phyloP scores from a whole-genome alignment of 2,329 filamentous ascomycete species.

The Colletotrichum scovillei region DNA sequence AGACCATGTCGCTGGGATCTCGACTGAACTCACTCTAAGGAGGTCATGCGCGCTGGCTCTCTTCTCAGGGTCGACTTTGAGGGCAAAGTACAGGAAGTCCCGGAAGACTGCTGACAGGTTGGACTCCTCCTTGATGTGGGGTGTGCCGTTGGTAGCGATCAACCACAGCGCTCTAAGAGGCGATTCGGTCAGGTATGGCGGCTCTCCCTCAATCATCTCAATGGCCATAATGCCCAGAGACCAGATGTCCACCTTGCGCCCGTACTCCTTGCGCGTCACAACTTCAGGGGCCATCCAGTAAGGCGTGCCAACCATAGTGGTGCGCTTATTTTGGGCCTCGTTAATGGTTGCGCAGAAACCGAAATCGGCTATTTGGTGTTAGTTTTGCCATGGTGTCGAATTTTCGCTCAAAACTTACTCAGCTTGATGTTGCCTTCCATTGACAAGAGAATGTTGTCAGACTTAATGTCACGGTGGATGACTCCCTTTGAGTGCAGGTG shows the following conservation, averaged over 20 bases:
- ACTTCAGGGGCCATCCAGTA: slow-evolving; percentile 99
- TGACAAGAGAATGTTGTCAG: slow-evolving; percentile 95
- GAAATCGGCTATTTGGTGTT: slow-evolving; percentile 81
- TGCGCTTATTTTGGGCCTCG: slow-evolving; percentile 95
- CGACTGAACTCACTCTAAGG: slow-evolving; percentile 76
- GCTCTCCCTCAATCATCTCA: slow-evolving; percentile 99
- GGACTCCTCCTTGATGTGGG: slow-evolving; percentile 92
- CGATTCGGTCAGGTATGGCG: slow-evolving; percentile 95
- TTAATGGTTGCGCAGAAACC: slow-evolving; percentile 99
- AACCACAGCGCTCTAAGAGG: slow-evolving; percentile 92
- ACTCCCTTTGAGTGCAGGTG: slow-evolving; percentile 98
- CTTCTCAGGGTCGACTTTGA: slow-evolving; percentile 98
- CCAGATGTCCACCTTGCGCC: slow-evolving; percentile 98
- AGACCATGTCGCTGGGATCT: background rate
- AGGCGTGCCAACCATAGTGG: slow-evolving; percentile 98
- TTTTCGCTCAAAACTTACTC: slow-evolving; percentile 67
- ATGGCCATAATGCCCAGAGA: slow-evolving; percentile 99
- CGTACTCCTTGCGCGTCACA: slow-evolving; percentile 96
- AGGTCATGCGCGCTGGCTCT: slow-evolving; percentile 94
- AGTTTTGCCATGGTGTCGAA: slow-evolving; percentile 38
- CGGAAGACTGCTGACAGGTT: slow-evolving; percentile 84
- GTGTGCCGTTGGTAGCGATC: slow-evolving; percentile 97
- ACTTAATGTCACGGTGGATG: slow-evolving; percentile 99
- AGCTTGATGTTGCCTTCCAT: slow-evolving; percentile 97
- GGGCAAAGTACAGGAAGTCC: slow-evolving; percentile 91